These are phyloP conservation scores for Catunica adiposa DNA, from an alignment of 2,329 filamentous ascomycete species.

Conservation along the genomic window DNA sequence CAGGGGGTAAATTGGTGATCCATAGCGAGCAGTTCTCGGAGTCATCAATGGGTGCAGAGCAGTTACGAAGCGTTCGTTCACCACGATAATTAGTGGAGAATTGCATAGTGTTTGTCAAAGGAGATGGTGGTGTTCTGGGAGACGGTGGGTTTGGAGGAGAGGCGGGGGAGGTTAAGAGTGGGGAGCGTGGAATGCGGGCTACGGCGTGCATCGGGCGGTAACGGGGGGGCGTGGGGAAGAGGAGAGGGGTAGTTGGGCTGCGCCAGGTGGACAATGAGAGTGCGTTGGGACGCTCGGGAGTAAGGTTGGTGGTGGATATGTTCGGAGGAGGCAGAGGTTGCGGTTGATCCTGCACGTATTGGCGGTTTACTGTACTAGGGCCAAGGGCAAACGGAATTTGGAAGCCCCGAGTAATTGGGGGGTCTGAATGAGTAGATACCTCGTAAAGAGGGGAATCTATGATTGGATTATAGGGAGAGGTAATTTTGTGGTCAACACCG, in stretches of 20 bases:
- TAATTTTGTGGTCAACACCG: neutral
- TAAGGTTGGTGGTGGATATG: neutral
- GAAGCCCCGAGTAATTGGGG: neutral
- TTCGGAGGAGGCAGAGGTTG: neutral
- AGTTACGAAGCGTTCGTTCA: conserved; percentile 25
- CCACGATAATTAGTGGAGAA: conserved; percentile 26
- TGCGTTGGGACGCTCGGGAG: neutral
- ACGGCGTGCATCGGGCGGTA: conserved; percentile 11
- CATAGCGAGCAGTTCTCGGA: conserved; percentile 34
- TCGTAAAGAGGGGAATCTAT: neutral
- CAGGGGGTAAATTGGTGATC: conserved; percentile 33
- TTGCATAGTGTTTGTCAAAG: conserved; percentile 5
- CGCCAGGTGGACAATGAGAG: too few relatives aligned
- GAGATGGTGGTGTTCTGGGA: conserved; percentile 11
- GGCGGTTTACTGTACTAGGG: neutral
- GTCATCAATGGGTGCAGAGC: conserved; percentile 25
- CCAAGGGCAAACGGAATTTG: neutral
- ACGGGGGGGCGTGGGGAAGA: neutral
- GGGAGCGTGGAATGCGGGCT: neutral
- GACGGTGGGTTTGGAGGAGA: neutral
- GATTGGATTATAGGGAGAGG: neutral
- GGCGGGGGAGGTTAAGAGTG: neutral
- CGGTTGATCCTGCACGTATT: neutral
- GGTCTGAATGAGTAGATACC: neutral
- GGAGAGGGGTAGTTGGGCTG: neutral